Base-by-base conservation (phyloP, 441 rosid species). In the Adansonia gregorii region DNA sequence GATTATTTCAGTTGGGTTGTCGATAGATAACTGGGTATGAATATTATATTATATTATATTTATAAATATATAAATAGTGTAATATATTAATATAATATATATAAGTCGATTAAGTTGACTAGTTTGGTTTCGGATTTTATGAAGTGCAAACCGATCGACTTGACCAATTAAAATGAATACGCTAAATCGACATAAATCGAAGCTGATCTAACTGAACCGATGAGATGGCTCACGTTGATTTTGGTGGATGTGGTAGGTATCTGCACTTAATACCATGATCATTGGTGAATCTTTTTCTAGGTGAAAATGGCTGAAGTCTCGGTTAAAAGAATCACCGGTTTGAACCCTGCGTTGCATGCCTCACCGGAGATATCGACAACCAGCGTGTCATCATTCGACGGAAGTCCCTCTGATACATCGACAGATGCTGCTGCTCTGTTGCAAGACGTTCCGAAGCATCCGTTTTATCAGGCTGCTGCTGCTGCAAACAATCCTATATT, bases 291-390 rank as follows among this genome's bases (percentile, higher is more conserved):
- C 48, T 52, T 45, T 65, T 74, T 83, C 48, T 81, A 91, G 93
- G 95, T 91, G 81, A 87, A 88, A 81, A 89, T 91, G 95, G 95
- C 95, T 58, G 93, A 89, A 81, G 92, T 89, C 81, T 61, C 85
- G 0, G 93, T 91, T 58, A 88, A 91, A 83, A 88, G 92, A 83
- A 71, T 89, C 78, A 88, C 90, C 8, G 90, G 92, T 5, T 76
- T 91, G 72, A 91, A 79, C 64, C 87, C 88, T 39, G 17, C 85
- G 87, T 77, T 88, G 60, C 95, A 84, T 65, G 64, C 76, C 8
- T 78, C 83, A 74, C 87, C 94, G 24, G 92, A 85, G 14, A 77
- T 86, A 72, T 89, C 94, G 48, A 74, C 88, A 0, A 66, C 78
- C 61, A 82, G 90, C 70, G 76, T 78, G 73, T 77, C 88, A 24